Conservation (phyloP, 2,329 filamentous ascomycete species). For the Massarina eburnea region DNA sequence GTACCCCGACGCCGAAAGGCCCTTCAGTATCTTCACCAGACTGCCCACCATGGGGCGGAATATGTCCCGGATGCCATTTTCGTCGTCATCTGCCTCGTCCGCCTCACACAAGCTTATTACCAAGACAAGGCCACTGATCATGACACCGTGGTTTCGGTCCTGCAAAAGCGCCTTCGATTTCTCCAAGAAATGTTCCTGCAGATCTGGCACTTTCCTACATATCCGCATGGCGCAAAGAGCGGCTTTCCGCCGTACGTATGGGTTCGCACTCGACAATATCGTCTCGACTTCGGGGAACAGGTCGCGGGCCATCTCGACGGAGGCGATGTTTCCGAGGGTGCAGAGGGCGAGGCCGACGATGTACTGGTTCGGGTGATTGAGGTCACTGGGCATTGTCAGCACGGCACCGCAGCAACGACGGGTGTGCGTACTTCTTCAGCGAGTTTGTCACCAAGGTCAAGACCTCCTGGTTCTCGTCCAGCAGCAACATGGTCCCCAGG, state of each 20-base stretch:
- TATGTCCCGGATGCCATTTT: constrained; percentile 85
- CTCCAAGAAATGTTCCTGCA: constrained; percentile 96
- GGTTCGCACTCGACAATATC: constrained; percentile 88
- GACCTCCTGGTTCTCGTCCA: constrained; percentile 99
- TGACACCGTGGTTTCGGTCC: constrained; percentile 92
- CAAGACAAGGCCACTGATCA: constrained; percentile 88
- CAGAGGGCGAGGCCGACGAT: constrained; percentile 95
- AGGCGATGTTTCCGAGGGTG: constrained; percentile 96
- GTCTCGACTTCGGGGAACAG: constrained; percentile 94
- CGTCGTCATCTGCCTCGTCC: constrained; percentile 88
- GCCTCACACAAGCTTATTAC: constrained; percentile 92
- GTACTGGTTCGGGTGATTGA: constrained; percentile 97
- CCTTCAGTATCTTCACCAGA: constrained; percentile 87
- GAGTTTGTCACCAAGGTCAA: constrained; percentile 97
- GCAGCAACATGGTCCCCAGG: constrained; percentile 88
- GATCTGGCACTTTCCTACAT: constrained; percentile 94
- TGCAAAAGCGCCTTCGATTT: constrained; percentile 86
- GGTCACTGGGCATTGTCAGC: constrained; percentile 64
- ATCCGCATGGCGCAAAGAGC: constrained; percentile 99
- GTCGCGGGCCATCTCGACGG: constrained; percentile 96
- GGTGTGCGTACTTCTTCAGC: constrained; percentile 76
- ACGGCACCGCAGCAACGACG: neutral
- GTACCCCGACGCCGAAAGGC: constrained; percentile 91
- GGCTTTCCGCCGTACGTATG: constrained; percentile 97
- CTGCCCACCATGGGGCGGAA: constrained; percentile 84